Conservation (phyloP, 2,329 filamentous ascomycete genomes). For the Davidsoniella virescens region DNA sequence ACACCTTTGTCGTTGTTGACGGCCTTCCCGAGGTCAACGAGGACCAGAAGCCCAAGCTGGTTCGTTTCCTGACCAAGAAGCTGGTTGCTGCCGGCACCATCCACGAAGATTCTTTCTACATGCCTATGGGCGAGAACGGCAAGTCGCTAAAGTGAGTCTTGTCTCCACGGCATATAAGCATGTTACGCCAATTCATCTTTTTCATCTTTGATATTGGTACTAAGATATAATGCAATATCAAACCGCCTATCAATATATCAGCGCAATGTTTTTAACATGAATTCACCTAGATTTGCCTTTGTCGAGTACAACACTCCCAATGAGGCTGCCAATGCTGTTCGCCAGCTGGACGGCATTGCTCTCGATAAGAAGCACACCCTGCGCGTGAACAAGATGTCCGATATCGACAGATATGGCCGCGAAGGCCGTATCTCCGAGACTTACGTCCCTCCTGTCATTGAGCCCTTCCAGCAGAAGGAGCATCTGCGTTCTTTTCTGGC, state of each 20-base stretch:
- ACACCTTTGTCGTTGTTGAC: constrained; percentile 92
- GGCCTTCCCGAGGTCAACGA: constrained; percentile 79
- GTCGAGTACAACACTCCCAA: constrained; percentile 87
- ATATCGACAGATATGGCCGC: constrained; percentile 88
- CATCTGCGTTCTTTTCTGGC: constrained; percentile 88
- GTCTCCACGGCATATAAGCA: not conserved
- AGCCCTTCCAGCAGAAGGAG: constrained; percentile 86
- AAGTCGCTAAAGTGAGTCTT: constrained; percentile 64
- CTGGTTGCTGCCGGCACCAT: constrained; percentile 72
- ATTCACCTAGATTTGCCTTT: constrained; percentile 62
- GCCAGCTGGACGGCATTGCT: constrained; percentile 68
- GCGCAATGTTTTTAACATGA: constrained; percentile 5
- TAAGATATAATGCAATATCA: not conserved
- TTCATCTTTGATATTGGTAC: not conserved
- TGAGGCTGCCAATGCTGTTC: constrained; percentile 78
- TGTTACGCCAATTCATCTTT: not conserved
- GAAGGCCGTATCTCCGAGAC: constrained; percentile 89
- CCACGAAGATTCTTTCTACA: constrained; percentile 74
- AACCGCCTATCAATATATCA: not conserved
- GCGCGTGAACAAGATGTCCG: constrained; percentile 92
- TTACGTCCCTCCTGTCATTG: constrained; percentile 66
- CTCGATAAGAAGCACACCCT: constrained; percentile 96
- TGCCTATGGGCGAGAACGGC: constrained; percentile 80
- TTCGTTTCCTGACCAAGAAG: constrained; percentile 94
- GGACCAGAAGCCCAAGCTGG: constrained; percentile 81